Percentiles rank a stretch among this genome's conserved stretches.
These are phyloP conservation scores for Dendrocalamus latiflorus DNA, from an alignment of 202 grass and related monocot species.

Conservation along the genomic window DNA sequence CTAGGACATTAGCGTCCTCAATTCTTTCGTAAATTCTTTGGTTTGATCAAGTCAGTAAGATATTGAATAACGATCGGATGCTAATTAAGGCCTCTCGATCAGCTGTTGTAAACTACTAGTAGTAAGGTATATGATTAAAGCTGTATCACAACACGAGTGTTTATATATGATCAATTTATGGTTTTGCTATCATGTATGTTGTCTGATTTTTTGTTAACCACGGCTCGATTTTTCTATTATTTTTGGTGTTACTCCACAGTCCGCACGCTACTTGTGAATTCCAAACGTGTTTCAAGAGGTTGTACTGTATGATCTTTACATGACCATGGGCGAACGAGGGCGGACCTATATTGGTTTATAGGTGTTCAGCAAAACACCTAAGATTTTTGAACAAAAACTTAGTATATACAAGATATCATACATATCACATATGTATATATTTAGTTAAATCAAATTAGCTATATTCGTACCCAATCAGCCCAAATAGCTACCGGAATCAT, in stretches of 20 bases:
- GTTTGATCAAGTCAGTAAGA: neutral
- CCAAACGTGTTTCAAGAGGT: neutral
- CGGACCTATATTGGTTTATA: too few relatives aligned
- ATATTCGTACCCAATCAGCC: too few relatives aligned
- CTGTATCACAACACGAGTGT: neutral
- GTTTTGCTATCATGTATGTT: neutral
- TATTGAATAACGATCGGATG: neutral
- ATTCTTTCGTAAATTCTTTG: neutral
- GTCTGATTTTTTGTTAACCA: neutral
- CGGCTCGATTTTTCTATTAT: neutral
- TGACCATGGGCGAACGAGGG: too few relatives aligned
- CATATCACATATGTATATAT: too few relatives aligned
- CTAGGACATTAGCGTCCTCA: neutral
- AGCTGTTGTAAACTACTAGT: constrained; percentile 11
- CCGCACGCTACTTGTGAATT: neutral
- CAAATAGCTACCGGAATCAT: too few relatives aligned
- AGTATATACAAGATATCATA: too few relatives aligned
- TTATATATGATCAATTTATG: neutral
- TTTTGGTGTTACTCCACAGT: neutral
- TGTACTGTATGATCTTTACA: neutral
- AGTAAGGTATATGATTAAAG: neutral
- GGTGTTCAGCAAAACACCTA: too few relatives aligned
- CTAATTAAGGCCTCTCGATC: neutral
- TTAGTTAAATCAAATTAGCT: too few relatives aligned
- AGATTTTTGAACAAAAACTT: too few relatives aligned